These are phyloP conservation scores for Abelmoschus esculentus DNA, from an alignment of 345 rosid genomes.

Conservation along the genomic window DNA sequence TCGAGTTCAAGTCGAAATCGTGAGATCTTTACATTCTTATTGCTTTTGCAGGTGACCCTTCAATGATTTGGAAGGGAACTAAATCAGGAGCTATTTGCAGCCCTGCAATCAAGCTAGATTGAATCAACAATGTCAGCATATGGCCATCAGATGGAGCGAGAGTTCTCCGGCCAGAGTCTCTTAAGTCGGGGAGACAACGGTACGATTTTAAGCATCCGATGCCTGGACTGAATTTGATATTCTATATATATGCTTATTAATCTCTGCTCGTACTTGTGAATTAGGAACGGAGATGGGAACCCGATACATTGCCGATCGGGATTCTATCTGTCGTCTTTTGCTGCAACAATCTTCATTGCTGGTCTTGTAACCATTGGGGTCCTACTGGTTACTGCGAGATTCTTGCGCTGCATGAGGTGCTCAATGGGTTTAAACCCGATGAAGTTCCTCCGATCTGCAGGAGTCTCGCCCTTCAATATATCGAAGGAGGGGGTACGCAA, in stretches of 20 bases:
- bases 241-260: neutral
- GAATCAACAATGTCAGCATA: constrained; percentile 52
- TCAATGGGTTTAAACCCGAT: constrained; percentile 36
- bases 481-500: constrained; percentile 42
- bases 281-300: constrained; percentile 45
- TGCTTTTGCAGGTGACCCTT: constrained; percentile 12
- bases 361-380: constrained; percentile 54
- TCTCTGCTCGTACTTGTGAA: neutral
- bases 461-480: constrained; percentile 33
- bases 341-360: constrained; percentile 61
- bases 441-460: constrained; percentile 49
- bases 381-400: constrained; percentile 46
- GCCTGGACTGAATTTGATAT: neutral
- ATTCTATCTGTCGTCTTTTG: constrained; percentile 69
- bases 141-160: constrained; percentile 68
- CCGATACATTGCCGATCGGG: constrained; percentile 49
- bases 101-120: constrained; percentile 20
- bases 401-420: constrained; percentile 44
- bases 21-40: no score
- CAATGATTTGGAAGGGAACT: constrained; percentile 16
- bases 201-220: constrained; percentile 16
- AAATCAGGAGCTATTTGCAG: constrained; percentile 6
- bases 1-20: neutral
- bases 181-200: constrained; percentile 61
- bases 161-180: constrained; percentile 50